Conservation (phyloP, 2,329 filamentous ascomycete genomes). For the Penicillium sp. region DNA sequence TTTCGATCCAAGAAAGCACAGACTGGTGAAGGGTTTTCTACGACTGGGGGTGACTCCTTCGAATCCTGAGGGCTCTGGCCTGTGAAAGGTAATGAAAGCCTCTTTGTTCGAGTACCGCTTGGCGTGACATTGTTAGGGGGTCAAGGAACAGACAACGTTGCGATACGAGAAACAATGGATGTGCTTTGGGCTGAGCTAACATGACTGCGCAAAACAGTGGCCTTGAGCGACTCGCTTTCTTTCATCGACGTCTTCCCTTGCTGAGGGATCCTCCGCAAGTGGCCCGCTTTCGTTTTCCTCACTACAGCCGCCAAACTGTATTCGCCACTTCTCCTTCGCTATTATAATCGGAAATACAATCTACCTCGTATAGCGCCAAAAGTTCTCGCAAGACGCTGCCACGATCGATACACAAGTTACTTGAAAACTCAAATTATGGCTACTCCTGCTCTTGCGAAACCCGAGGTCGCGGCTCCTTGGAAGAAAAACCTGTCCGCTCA, state of each 20-base stretch:
- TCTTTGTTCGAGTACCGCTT: neutral
- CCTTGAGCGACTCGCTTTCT: slow-evolving; percentile 22
- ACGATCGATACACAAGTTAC: slow-evolving; percentile 33
- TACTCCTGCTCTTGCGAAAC: slow-evolving; percentile 35
- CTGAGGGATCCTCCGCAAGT: slow-evolving; percentile 9
- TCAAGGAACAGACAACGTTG: neutral
- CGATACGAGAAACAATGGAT: neutral
- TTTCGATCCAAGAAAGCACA: slow-evolving; percentile 20
- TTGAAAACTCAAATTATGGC: slow-evolving; percentile 37
- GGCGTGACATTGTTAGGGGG: neutral
- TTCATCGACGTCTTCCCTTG: slow-evolving; percentile 14
- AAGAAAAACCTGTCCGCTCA: slow-evolving; percentile 83
- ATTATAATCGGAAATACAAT: slow-evolving; percentile 51
- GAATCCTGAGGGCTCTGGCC: slow-evolving; percentile 10
- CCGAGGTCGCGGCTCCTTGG: slow-evolving; percentile 53
- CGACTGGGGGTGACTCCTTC: slow-evolving; percentile 22
- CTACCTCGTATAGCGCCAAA: slow-evolving; percentile 43
- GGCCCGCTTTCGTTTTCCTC: slow-evolving; percentile 16
- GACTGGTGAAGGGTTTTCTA: slow-evolving; percentile 23
- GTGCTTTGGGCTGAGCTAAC: slow-evolving; percentile 29
- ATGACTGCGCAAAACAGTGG: slow-evolving; percentile 33
- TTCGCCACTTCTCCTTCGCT: slow-evolving; percentile 67
- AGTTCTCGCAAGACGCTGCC: slow-evolving; percentile 45
- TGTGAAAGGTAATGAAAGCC: slow-evolving; percentile 37
- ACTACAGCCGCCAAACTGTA: slow-evolving; percentile 61